phyloP scores from a whole-genome alignment of 805 yeast genomes.

The Candida tammaniensis region DNA sequence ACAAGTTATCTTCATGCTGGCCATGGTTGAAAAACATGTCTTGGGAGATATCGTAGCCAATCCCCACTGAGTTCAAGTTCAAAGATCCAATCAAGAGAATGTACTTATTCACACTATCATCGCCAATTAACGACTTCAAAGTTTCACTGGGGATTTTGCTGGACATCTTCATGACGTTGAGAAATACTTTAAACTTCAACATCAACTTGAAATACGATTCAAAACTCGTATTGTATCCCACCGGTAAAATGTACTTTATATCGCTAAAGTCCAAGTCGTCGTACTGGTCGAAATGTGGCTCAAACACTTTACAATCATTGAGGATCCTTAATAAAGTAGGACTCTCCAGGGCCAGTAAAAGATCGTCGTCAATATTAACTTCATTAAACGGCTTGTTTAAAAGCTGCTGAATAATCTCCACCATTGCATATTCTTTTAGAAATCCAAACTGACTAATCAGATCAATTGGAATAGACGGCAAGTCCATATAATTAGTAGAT shows the following conservation, averaged over 20 bases:
- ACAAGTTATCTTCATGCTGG: too few species aligned
- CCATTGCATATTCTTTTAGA: conserved; percentile 8
- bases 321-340: neutral
- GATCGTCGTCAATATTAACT: conserved; percentile 2
- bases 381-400: conserved; percentile 11
- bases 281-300: conserved; percentile 3
- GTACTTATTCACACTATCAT: conserved; percentile 6
- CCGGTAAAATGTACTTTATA: conserved; percentile 8
- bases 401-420: conserved; percentile 1
- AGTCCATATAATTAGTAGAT: neutral
- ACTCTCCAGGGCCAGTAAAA: neutral
- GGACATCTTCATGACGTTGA: conserved; percentile 12
- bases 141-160: conserved; percentile 8
- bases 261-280: conserved; percentile 3
- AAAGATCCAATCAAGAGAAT: conserved; percentile 11
- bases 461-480: neutral
- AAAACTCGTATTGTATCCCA: conserved; percentile 6
- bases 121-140: conserved; percentile 4
- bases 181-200: conserved; percentile 12
- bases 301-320: conserved; percentile 5
- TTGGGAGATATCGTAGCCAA: conserved; percentile 10
- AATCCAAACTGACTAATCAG: conserved; percentile 5
- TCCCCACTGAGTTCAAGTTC: conserved; percentile 9
- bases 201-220: conserved; percentile 8
- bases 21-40: conserved; percentile 10